Percentiles rank a stretch among this genome's conserved stretches.
phyloP scores from a whole-genome alignment of 495 filamentous ascomycete genomes.

The Penicillium simplicissimum region DNA sequence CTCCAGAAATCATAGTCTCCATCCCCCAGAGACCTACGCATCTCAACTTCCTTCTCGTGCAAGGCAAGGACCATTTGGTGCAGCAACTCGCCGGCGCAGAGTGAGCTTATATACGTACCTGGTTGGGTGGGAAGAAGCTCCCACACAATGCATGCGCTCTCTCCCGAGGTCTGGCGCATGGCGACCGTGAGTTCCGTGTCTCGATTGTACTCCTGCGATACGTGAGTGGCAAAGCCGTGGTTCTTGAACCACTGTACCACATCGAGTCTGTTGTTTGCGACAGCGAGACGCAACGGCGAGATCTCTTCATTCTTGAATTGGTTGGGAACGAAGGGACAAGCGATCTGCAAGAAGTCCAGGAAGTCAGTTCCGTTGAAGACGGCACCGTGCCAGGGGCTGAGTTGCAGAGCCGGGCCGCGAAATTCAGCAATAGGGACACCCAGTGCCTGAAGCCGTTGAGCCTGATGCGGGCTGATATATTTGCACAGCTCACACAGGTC shows the following conservation, averaged over 20 bases:
- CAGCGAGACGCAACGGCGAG: background rate
- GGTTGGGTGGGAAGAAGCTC: background rate
- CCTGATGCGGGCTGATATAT: background rate
- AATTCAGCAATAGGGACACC: background rate
- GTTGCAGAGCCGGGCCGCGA: background rate
- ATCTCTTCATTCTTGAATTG: background rate
- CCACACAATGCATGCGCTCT: background rate
- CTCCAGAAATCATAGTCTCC: background rate
- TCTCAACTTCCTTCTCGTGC: no score
- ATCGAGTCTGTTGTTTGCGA: background rate
- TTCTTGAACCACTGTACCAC: background rate
- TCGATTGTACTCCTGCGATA: background rate
- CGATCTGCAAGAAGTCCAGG: conserved; percentile 7
- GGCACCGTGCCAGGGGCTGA: conserved; percentile 16
- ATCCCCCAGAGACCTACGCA: background rate
- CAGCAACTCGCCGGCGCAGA: background rate
- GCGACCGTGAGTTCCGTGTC: background rate
- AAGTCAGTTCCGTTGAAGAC: conserved; percentile 11
- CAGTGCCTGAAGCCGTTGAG: background rate
- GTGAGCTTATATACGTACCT: background rate
- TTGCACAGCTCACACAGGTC: background rate
- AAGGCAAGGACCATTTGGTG: background rate
- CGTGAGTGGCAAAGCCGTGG: background rate
- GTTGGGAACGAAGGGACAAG: background rate
- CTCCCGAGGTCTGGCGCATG: background rate